These are phyloP conservation scores for Nematocida displodere DNA, from an alignment of 371 early-diverging fungal species.

Conservation along the genomic window DNA sequence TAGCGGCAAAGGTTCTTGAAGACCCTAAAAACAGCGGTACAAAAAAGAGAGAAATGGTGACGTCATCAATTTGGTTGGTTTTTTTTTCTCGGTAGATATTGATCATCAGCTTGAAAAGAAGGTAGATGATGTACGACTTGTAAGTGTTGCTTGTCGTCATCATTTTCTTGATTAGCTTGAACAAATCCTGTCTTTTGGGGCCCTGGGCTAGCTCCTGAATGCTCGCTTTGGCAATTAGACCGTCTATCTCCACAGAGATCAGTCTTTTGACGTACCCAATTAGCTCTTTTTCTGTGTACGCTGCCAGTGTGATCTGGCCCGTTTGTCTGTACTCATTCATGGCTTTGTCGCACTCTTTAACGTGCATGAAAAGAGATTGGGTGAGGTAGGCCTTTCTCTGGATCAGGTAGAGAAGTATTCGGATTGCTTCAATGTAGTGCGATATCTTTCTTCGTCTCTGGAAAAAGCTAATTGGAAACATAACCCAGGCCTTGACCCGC, in stretches of 20 bases:
- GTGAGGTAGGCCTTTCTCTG: not conserved
- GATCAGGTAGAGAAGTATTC: not conserved
- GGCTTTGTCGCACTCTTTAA: not conserved
- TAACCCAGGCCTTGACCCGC: not conserved
- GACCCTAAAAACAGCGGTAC: constrained; percentile 29
- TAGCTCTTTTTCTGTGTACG: not conserved
- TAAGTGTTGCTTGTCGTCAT: not conserved
- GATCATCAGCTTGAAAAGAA: constrained; percentile 5
- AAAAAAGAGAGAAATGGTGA: not conserved
- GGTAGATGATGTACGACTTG: constrained; percentile 1
- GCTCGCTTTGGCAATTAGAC: not conserved
- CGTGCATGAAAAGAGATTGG: not conserved
- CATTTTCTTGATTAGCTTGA: not conserved
- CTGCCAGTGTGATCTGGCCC: not conserved
- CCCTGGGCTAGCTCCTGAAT: not conserved
- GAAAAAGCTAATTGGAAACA: not conserved
- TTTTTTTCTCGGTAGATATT: not conserved
- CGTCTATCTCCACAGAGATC: not conserved
- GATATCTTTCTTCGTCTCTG: not conserved
- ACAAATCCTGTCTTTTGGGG: not conserved
- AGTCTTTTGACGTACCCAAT: not conserved
- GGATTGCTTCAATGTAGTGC: constrained; percentile 12
- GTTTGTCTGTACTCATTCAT: not conserved
- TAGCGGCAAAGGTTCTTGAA: not conserved
- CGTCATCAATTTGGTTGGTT: not conserved